Conservation (phyloP, 176 grass and related monocot species). For the Pharus latifolius region DNA sequence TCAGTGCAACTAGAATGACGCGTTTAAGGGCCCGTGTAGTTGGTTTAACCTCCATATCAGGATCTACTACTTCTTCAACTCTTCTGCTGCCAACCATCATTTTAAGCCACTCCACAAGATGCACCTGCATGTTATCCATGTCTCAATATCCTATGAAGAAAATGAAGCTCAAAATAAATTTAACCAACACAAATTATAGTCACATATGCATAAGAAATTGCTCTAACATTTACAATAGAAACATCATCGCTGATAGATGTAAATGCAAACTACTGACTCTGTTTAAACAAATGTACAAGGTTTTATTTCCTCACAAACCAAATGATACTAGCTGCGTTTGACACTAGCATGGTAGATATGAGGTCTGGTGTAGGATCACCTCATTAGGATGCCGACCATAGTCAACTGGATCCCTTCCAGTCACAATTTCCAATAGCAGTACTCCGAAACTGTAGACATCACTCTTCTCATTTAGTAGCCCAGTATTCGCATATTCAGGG, state of each 20-base stretch:
- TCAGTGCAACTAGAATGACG: constrained; percentile 51
- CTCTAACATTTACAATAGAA: too few species aligned
- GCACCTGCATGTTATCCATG: constrained; percentile 25
- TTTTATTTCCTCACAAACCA: too few species aligned
- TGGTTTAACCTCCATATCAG: constrained; percentile 53
- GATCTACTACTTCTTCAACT: constrained; percentile 56
- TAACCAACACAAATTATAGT: too few species aligned
- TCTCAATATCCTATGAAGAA: too few species aligned
- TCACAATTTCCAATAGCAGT: constrained; percentile 57
- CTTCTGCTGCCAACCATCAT: constrained; percentile 58
- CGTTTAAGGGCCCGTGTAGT: constrained; percentile 52
- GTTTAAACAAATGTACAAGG: too few species aligned
- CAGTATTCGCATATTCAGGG: constrained; percentile 74
- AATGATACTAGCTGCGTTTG: too few species aligned
- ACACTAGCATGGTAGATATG: too few species aligned
- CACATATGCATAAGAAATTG: too few species aligned
- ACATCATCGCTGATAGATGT: too few species aligned
- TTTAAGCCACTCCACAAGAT: constrained; percentile 78
- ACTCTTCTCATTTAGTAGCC: constrained; percentile 72
- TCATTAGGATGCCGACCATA: constrained; percentile 61
- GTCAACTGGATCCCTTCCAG: constrained; percentile 73
- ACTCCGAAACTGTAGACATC: constrained; percentile 78
- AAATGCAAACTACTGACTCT: too few species aligned
- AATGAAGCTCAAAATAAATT: too few species aligned
- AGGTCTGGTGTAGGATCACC: too few species aligned